Base-by-base conservation (phyloP, 371 early-diverging fungal genomes). In the Chytridiales sp. region DNA sequence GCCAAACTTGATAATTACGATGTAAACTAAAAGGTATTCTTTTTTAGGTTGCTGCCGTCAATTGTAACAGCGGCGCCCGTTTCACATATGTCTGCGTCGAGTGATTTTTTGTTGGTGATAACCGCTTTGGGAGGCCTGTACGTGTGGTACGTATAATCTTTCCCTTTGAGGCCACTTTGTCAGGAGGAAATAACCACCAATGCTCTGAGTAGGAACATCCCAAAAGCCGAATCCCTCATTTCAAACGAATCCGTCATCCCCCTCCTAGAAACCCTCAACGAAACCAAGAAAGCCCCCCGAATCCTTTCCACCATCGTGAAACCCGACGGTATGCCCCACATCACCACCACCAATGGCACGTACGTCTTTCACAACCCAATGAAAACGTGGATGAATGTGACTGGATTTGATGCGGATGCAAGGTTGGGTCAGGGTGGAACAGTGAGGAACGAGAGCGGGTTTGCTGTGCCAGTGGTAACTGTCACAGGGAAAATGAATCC, bases 381-480 rank as follows among this genome's bases (percentile, higher is more conserved):
- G 87, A 79, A 78, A 55, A 62, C 72, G 11, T 94, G 93, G 93
- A 66, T 87, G 35, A 78, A 87, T 21, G 77, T 91, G 4, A n/a
- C 35, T 4, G 39, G 55, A n/a, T 38, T 46, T 26, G 55, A 59
- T 31, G 80, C 76, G 51, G 88, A 89, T 64, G 78, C 84, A 0
- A 76, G 77, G 76, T 72, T 31, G 69, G 74, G 0, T 84, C 86
- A n/a, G 0, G 83, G 84, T 32, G 82, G 82, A 21, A 21, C 72
- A 17, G 55, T 68, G 26, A 50, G 26, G 50, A 60, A 52, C 26
- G 27, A 11, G 26, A 42, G 60, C 56, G 32, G 64, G 56, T 31
- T 38, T 68, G 38, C 67, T 15, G 21, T 49, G 36, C 56, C 60
- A 19, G 47, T 24, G n/a, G 36, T 26, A 17, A 42, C 53, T 17